A percentile compares a stretch with the other conserved stretches of the same genome.
Evolutionary conservation across 2,329 filamentous ascomycete genomes (phyloP).

Genomic region (Penicillium sp.): DNA sequence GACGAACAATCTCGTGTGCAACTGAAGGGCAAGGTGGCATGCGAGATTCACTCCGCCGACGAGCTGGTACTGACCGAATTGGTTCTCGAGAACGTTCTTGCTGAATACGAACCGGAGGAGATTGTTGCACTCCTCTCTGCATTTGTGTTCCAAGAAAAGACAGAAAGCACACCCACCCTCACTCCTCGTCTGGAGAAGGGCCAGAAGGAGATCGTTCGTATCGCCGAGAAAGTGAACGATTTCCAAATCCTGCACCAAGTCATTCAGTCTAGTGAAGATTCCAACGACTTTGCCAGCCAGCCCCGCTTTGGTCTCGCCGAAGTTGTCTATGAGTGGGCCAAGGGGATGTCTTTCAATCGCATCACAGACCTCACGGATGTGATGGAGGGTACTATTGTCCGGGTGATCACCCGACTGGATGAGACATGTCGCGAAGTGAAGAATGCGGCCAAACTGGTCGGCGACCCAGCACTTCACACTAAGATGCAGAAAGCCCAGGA

Average conservation of each 20-base stretch:
- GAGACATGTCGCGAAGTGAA: constrained; percentile 97
- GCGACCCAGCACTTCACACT: constrained; percentile 84
- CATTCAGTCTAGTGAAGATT: constrained; percentile 83
- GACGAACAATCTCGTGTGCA: constrained; percentile 84
- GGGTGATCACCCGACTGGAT: constrained; percentile 88
- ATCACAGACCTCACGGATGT: constrained; percentile 96
- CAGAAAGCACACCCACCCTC: constrained; percentile 73
- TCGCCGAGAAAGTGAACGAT: constrained; percentile 88
- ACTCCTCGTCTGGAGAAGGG: constrained; percentile 79
- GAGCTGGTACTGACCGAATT: constrained; percentile 95
- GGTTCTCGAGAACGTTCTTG: constrained; percentile 93
- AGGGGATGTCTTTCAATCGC: constrained; percentile 97
- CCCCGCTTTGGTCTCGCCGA: constrained; percentile 93
- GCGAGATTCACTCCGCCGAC: constrained; percentile 95
- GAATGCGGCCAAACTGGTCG: constrained; percentile 92
- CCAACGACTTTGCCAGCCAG: constrained; percentile 83
- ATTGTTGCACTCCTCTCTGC: constrained; percentile 90
- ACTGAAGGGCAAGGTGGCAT: constrained; percentile 96
- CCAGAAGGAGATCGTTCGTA: constrained; percentile 79
- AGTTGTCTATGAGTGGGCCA: constrained; percentile 97
- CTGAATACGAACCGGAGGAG: constrained; percentile 92
- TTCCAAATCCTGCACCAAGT: constrained; percentile 90
- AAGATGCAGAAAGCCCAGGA: constrained; percentile 99
- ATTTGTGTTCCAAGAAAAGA: constrained; percentile 98
- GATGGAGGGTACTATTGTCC: constrained; percentile 93